These are phyloP conservation scores for Globisporangium ultimum DNA, from an alignment of 352 stramenopile species.

Conservation along the genomic window DNA sequence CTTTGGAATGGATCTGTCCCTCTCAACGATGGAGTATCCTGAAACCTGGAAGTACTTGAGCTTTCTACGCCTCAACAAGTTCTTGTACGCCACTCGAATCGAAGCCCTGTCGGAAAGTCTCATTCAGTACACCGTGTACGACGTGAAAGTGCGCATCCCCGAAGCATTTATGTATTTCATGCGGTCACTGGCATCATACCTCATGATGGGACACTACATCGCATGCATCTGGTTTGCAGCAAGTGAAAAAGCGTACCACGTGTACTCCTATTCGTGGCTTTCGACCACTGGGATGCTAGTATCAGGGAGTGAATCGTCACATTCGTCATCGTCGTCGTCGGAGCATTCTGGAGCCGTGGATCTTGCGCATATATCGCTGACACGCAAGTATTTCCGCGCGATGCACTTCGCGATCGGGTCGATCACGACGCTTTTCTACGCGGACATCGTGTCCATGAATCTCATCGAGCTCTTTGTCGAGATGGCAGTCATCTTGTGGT, in stretches of 20 bases:
- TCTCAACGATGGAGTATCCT: constrained; percentile 18
- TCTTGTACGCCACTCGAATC: constrained; percentile 37
- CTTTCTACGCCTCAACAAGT: constrained; percentile 54
- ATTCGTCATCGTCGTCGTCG: constrained; percentile 6
- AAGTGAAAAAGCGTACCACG: constrained; percentile 31
- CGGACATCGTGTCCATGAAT: constrained; percentile 70
- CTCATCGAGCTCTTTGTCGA: constrained; percentile 53
- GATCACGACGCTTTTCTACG: constrained; percentile 71
- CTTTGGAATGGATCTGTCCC: constrained; percentile 9
- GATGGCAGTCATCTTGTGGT: constrained; percentile 49
- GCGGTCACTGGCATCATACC: constrained; percentile 41
- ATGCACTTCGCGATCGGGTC: constrained; percentile 62
- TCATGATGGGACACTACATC: constrained; percentile 60
- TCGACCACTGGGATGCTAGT: constrained; percentile 53
- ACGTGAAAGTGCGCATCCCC: constrained; percentile 36
- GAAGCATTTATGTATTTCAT: constrained; percentile 48
- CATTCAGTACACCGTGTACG: constrained; percentile 62
- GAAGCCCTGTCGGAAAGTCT: constrained; percentile 37
- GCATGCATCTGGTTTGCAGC: constrained; percentile 56
- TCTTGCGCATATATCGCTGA: constrained; percentile 29
- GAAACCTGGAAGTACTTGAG: constrained; percentile 35
- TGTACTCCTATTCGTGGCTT: constrained; percentile 53
- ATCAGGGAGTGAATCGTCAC: constrained; percentile 15
- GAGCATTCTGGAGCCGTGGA: constrained; percentile 14
- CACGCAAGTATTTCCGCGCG: constrained; percentile 60